Evolutionary conservation across 2,329 filamentous ascomycete genomes (phyloP), one percentile per base, ranked within the genome.

Genomic region (Phoma herbarum): DNA sequence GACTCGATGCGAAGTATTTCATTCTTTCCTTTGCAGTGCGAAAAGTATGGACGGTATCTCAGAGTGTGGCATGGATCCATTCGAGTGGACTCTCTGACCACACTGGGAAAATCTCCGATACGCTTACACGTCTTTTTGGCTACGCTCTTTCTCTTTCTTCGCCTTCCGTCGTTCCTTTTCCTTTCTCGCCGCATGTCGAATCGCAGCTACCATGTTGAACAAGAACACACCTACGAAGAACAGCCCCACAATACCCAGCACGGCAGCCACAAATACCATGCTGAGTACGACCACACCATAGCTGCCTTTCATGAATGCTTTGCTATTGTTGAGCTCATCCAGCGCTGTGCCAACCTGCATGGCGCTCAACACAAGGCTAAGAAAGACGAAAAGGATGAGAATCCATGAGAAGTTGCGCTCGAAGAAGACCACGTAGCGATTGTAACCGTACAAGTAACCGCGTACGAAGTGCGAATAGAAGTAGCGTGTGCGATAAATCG

Each of bases 361-460:
- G 1, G 75, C 75, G 2, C 71, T 70, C 8, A 78, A 59, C 4
- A 77, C 73, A 4, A 78, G 58, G 5, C 66, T 69, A 56, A 78
- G 74, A 64, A 75, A 77, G 2, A 77, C 75, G 41, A 77, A 77
- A 5, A 77, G 68, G 29, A 75, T 64, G 9, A 78, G 63, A 3
- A 78, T 72, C 74, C 74, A 77, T 20, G 63, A 62, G 49, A 77
- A 75, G 41, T 77, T 77, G 16, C 75, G 71, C 60, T 77, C 69
- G 60, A 78, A 77, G 62, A 77, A 78, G 23, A 75, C 70, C 4
- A 70, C 73, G 51, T 78, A 78, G 57, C 75, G 73, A 37, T 77
- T 77, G 60, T 78, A 77, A 2, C 73, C 73, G 48, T 77, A 78
- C 12, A 78, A 51, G 45, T 78, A 78, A 3, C 76, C 76, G 18